Conservation (phyloP, 495 filamentous ascomycete genomes). For the Penicillium alfredii region DNA sequence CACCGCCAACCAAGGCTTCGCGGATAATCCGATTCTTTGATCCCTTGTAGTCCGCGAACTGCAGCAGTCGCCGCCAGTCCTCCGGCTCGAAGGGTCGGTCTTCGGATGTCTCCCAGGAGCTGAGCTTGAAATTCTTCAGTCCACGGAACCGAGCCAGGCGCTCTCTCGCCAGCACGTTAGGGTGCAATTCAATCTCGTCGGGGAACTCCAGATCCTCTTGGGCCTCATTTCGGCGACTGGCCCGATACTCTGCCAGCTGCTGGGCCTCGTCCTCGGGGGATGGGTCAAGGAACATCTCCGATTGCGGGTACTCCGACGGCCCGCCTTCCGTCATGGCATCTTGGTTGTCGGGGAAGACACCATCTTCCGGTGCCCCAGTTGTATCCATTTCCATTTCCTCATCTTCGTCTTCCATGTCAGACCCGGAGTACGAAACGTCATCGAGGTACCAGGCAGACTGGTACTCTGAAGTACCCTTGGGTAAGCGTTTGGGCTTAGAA, state of each 20-base stretch:
- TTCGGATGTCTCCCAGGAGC: conserved; percentile 80
- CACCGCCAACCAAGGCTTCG: conserved; percentile 80
- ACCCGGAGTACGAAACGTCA: conserved; percentile 80
- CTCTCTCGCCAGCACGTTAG: conserved; percentile 79
- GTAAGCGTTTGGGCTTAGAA: conserved; percentile 63
- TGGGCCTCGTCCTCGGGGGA: conserved; percentile 80
- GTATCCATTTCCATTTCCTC: conserved; percentile 46
- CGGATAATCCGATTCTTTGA: conserved; percentile 66
- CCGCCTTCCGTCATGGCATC: conserved; percentile 70
- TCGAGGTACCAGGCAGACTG: conserved; percentile 90
- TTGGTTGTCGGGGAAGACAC: conserved; percentile 63
- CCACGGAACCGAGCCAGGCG: conserved; percentile 80
- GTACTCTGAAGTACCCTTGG: conserved; percentile 87
- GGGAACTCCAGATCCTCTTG: conserved; percentile 92
- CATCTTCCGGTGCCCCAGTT: conserved; percentile 62
- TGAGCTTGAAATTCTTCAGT: conserved; percentile 80
- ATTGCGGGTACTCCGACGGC: conserved; percentile 80
- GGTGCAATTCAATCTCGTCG: conserved; percentile 92
- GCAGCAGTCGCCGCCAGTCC: conserved; percentile 80
- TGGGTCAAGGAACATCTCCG: conserved; percentile 84
- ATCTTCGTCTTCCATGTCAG: conserved; percentile 67
- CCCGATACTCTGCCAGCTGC: conserved; percentile 72
- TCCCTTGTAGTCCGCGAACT: conserved; percentile 76
- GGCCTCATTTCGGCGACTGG: conserved; percentile 67
- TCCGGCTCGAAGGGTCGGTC: conserved; percentile 80